Evolutionary conservation across 225 moss, liverwort and hornwort genomes (phyloP), one percentile per base, ranked within the genome.

Genomic region (Pleurozium schreberi): DNA sequence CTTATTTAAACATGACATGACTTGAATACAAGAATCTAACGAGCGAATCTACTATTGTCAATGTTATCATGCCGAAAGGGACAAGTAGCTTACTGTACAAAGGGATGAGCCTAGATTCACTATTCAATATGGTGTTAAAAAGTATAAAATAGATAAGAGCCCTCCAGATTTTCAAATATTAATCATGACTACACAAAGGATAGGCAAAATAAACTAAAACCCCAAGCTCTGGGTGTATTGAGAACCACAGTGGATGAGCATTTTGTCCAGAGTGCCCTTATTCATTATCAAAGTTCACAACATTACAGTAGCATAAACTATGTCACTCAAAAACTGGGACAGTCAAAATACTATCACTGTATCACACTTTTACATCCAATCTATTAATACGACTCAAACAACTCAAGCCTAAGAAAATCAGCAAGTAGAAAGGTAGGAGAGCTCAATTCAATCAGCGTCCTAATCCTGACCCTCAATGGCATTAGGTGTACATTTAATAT

Each of bases 271-370:
- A 83, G 83, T 21, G 71, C 57, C 62, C 18, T 81, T 64, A 58
- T 78, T 78, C 82, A 76, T 82, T 77, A 78, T 61, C 85, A 63
- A 90, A 61, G 82, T 65, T 85, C 85, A 87, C 89, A 89, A 87
- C 87, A 77, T 59, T 49, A 47, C 59, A 47, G 58, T 61, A 50
- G 70, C 52, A 64, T 43, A 69, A 68, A 80, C 25, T 53, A 47
- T 67, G 50, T 78, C 78, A 76, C 88, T 77, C 63, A 92, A 82
- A 88, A 88, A 78, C 64, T 59, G 83, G 76, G 82, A 55, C 61
- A 77, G 66, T 55, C 87, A 70, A 69, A 84, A 87, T 60, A 33
- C 68, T 26, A 58, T 79, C n/a, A n/a, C n/a, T n/a, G n/a, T n/a
- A n/a, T n/a, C 57, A 57, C 42, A 22, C 30, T 80, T 75, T 76